phyloP scores from a whole-genome alignment of 2,329 filamentous ascomycete species.

The Penicillium digitatum region DNA sequence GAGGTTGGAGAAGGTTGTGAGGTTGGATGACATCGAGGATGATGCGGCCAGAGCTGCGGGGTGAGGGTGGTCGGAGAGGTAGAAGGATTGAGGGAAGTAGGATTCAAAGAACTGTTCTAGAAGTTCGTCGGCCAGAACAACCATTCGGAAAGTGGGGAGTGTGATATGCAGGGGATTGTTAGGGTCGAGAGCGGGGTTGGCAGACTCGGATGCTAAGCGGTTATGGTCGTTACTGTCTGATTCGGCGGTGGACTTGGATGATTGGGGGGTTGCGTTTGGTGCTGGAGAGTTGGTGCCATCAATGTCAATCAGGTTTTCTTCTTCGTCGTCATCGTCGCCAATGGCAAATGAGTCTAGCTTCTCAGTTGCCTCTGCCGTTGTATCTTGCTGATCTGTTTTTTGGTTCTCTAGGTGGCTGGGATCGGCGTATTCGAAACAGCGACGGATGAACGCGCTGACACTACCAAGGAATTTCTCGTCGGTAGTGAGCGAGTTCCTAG shows the following conservation, averaged over 20 bases:
- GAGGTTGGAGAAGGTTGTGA: slow-evolving; percentile 80
- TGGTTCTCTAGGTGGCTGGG: slow-evolving; percentile 72
- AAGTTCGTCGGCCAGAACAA: slow-evolving; percentile 90
- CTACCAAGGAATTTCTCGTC: slow-evolving; percentile 90
- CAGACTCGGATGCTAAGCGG: slow-evolving; percentile 67
- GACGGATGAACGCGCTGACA: slow-evolving; percentile 89
- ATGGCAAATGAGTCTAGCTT: slow-evolving; percentile 65
- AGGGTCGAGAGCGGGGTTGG: slow-evolving; percentile 87
- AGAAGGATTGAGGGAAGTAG: slow-evolving; percentile 89
- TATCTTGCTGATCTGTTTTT: slow-evolving; percentile 31
- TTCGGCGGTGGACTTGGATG: slow-evolving; percentile 9
- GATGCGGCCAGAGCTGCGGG: slow-evolving; percentile 44
- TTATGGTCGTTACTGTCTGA: slow-evolving; percentile 29
- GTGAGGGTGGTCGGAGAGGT: slow-evolving; percentile 65
- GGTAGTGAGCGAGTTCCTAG: slow-evolving; percentile 52
- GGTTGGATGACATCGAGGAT: slow-evolving; percentile 59
- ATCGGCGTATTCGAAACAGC: slow-evolving; percentile 97
- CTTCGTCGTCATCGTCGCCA: slow-evolving; percentile 58
- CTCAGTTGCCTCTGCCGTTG: slow-evolving; percentile 30
- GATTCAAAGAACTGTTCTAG: slow-evolving; percentile 97
- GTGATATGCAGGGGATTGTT: slow-evolving; percentile 93
- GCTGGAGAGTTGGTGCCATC: slow-evolving; percentile 28
- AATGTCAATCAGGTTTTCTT: slow-evolving; percentile 43
- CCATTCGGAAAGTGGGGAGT: slow-evolving; percentile 96
- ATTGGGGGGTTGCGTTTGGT: slow-evolving; percentile 13